These are phyloP conservation scores for Choiromyces venosus DNA, from an alignment of 495 filamentous ascomycete species.

Conservation along the genomic window DNA sequence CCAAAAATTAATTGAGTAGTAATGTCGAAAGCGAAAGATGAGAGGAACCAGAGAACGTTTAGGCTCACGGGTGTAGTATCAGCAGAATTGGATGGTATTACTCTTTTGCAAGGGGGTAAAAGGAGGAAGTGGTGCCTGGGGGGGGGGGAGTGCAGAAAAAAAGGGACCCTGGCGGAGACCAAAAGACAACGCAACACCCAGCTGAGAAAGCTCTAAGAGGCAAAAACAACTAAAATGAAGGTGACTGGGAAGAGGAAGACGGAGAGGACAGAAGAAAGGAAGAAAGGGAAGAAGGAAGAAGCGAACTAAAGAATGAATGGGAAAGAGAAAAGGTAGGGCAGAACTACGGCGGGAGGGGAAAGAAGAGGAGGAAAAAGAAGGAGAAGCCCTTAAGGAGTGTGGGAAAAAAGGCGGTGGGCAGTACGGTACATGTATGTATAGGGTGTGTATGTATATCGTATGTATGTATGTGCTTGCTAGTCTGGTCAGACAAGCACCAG, in stretches of 20 bases:
- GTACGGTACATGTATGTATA: neutral
- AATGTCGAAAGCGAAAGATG: constrained; percentile 14
- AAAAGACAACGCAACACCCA: constrained; percentile 37
- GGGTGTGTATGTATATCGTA: constrained; percentile 17
- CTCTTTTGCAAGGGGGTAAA: constrained; percentile 25
- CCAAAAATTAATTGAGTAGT: constrained; percentile 11
- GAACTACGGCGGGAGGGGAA: constrained; percentile 22
- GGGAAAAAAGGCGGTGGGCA: constrained; percentile 19
- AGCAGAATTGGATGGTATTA: constrained; percentile 37
- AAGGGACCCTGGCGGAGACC: constrained; percentile 14
- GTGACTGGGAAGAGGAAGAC: constrained; percentile 37
- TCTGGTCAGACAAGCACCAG: constrained; percentile 25
- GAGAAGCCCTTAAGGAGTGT: constrained; percentile 33
- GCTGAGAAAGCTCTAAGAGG: constrained; percentile 31
- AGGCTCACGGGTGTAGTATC: constrained; percentile 17
- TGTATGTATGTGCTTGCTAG: constrained; percentile 37
- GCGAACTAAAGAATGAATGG: constrained; percentile 41
- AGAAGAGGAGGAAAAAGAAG: constrained; percentile 28
- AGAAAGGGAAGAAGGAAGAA: constrained; percentile 41
- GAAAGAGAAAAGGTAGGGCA: constrained; percentile 34
- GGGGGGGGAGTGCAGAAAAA: constrained; percentile 32
- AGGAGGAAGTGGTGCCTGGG: constrained; percentile 26
- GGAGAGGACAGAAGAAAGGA: constrained; percentile 40
- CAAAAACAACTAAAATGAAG: constrained; percentile 39
- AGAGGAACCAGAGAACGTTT: constrained; percentile 25